phyloP scores from a whole-genome alignment of 306 rosid species.

The Myrica gale region DNA sequence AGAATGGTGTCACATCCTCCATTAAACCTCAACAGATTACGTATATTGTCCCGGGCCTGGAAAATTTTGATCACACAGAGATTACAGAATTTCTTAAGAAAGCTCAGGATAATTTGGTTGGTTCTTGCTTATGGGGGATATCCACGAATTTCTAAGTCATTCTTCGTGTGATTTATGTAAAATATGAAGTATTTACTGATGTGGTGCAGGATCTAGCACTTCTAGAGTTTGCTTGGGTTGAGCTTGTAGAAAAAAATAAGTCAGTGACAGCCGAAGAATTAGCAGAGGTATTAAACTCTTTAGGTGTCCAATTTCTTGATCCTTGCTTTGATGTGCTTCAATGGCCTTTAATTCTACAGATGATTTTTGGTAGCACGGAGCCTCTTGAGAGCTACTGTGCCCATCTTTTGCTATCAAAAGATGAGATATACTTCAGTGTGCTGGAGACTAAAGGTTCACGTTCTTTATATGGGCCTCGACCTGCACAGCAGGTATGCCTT shows the following conservation, averaged over 20 bases:
- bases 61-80: constrained; percentile 68
- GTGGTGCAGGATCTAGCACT: constrained; percentile 71
- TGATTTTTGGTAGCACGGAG: constrained; percentile 75
- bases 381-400: constrained; percentile 93
- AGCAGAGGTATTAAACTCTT: constrained; percentile 63
- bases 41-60: constrained; percentile 82
- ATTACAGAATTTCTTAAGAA: constrained; percentile 60
- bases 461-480: constrained; percentile 78
- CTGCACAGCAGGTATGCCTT: constrained; percentile 66
- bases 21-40: constrained; percentile 93
- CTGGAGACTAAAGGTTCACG: constrained; percentile 72
- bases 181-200: constrained; percentile 20
- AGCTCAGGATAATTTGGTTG: constrained; percentile 73
- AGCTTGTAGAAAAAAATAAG: constrained; percentile 82
- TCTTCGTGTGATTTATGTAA: constrained; percentile 11
- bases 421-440: constrained; percentile 80
- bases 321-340: constrained; percentile 24
- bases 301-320: constrained; percentile 21
- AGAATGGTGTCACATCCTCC: constrained; percentile 86
- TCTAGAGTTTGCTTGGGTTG: constrained; percentile 96
- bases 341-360: constrained; percentile 55
- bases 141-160: constrained; percentile 1
- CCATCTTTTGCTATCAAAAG: constrained; percentile 81
- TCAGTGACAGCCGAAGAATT: constrained; percentile 75
- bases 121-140: constrained; percentile 35